phyloP scores from a whole-genome alignment of 306 rosid species.

The Prunus fruticosa region DNA sequence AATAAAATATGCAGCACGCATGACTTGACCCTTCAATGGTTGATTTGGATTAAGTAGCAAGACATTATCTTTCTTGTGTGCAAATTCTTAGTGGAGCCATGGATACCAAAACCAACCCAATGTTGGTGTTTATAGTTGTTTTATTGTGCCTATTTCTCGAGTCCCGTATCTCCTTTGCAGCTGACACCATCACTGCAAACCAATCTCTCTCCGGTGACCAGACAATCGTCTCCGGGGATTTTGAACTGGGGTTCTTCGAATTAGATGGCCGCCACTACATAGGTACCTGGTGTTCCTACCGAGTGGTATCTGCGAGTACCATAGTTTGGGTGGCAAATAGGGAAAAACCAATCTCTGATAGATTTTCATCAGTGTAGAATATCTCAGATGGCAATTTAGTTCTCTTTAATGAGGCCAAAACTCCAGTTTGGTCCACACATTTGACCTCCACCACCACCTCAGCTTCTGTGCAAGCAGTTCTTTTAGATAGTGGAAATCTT shows the following conservation, averaged over 20 bases:
- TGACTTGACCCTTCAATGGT: no score
- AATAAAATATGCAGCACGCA: no score
- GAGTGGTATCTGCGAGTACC: not conserved
- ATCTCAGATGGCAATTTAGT: slow-evolving; percentile 3
- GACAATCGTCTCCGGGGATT: not conserved
- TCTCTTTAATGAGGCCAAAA: not conserved
- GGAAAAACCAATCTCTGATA: not conserved
- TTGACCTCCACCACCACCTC: not conserved
- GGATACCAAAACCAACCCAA: not conserved
- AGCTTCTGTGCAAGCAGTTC: not conserved
- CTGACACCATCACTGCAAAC: not conserved
- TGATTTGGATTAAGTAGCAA: no score
- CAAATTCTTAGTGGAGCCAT: not conserved
- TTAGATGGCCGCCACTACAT: not conserved
- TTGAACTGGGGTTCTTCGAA: no score
- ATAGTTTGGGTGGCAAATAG: not conserved
- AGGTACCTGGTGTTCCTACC: not conserved
- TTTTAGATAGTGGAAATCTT: slow-evolving; percentile 6
- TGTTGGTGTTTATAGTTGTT: not conserved
- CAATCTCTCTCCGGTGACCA: not conserved
- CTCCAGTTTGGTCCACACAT: not conserved
- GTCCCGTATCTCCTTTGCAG: not conserved
- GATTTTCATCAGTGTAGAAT: not conserved
- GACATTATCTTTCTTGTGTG: no score
- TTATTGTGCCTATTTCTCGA: not conserved